Evolutionary conservation across 768 basidiomycete genomes (phyloP).

Genomic region (Tephrocybe sp.): DNA sequence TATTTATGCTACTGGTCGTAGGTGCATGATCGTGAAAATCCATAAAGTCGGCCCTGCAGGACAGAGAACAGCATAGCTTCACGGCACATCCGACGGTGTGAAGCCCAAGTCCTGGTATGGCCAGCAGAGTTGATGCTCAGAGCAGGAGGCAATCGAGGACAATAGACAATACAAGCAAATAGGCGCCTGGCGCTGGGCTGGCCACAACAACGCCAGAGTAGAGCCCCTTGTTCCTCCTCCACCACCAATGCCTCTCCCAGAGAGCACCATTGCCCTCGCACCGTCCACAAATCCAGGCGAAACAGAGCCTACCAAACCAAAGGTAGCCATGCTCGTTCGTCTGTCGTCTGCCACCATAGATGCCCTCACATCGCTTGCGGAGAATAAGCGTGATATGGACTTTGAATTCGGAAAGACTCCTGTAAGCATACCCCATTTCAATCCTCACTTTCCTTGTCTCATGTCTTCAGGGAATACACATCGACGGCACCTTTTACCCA

Average conservation of each 20-base stretch:
- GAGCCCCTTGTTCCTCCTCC: neutral
- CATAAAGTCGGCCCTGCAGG: no score
- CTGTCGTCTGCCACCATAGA: slow-evolving; percentile 72
- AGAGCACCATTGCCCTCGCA: slow-evolving; percentile 54
- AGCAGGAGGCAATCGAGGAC: neutral
- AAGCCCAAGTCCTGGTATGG: no score
- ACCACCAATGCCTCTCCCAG: slow-evolving; percentile 65
- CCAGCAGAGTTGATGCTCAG: no score
- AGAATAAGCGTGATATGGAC: slow-evolving; percentile 41
- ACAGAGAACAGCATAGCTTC: no score
- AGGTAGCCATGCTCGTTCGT: slow-evolving; percentile 73
- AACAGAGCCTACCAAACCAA: slow-evolving; percentile 55
- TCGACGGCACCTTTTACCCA: slow-evolving; percentile 63
- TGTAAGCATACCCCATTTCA: slow-evolving; percentile 35
- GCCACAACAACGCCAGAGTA: slow-evolving; percentile 7
- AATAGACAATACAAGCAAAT: slow-evolving; percentile 15
- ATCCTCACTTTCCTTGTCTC: slow-evolving; percentile 2
- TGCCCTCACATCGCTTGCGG: slow-evolving; percentile 52
- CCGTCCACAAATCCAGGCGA: slow-evolving; percentile 56
- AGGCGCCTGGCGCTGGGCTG: slow-evolving; percentile 6
- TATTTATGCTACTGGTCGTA: no score
- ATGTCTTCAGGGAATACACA: slow-evolving; percentile 54
- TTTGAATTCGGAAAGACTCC: slow-evolving; percentile 62
- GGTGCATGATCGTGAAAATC: no score
- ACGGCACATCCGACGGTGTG: no score